Base-by-base conservation (phyloP, 768 basidiomycete genomes). In the Amyloporia xantha region DNA sequence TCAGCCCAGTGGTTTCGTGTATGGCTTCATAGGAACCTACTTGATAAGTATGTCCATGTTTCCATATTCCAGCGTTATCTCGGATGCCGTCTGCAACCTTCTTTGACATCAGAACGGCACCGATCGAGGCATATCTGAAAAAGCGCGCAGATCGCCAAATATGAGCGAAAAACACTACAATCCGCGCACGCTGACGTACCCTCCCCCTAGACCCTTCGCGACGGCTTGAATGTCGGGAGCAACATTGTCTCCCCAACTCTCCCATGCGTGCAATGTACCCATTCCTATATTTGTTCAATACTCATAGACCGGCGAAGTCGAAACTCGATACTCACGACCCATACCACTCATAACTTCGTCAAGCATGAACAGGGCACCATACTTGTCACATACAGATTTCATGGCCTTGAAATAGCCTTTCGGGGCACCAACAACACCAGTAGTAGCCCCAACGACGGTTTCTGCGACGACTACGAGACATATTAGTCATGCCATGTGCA, bases 281-380 rank as follows among this genome's bases (percentile, higher is more conserved):
- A 92, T 88, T 24, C 89, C 86, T 90, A 37, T 15, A 15, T 2
- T 42, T 39, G 27, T 43, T 39, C 41, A 50, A 44, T 23, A 21
- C 28, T 39, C 5, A 3, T 37, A 23, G 33, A 38, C 13, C 3
- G 19, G 13, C 20, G 38, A 9, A 23, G 17, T 7, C 21, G 19
- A 4, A 38, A n/a, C 17, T 26, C 27, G 11, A 45, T 27, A 73
- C 86, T 66, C 61, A 85, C 90, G 80, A 49, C 91, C 89, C 85
- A 92, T 91, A 38, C 90, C 90, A 61, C 83, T 81, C 91, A 94
- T 92, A 40, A 92, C 86, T 67, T 94, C 92, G 59, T 95, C 92
- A 28, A 92, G 74, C 36, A 93, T 89, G 64, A 92, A 84, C 15
- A 95, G 66, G 1, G 79, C 86, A 57, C 55, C 74, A 57, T 59